phyloP scores from a whole-genome alignment of 495 filamentous ascomycete species.

The Aspergillus ostianus region DNA sequence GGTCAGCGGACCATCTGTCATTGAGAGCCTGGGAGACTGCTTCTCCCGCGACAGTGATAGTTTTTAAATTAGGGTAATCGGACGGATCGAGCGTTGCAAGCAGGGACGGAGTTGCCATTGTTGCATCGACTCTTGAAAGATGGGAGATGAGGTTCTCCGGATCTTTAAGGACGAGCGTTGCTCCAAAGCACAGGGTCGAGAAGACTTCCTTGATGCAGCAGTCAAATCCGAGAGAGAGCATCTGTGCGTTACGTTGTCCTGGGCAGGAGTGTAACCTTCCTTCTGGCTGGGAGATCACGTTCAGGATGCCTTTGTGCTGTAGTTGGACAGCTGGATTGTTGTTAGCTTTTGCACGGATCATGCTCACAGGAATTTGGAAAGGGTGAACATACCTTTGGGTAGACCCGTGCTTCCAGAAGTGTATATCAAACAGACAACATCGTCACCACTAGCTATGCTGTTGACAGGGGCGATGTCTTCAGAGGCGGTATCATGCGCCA shows the following conservation, averaged over 20 bases:
- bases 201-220: background rate
- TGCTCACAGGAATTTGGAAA: background rate
- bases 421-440: background rate
- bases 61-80: background rate
- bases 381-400: background rate
- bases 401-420: background rate
- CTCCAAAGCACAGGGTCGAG: background rate
- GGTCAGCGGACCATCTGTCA: background rate
- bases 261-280: background rate
- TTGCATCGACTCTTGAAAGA: background rate
- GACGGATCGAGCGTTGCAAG: background rate
- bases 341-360: background rate
- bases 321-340: background rate
- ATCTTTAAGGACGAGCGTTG: background rate
- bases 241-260: background rate
- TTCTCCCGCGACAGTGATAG: background rate
- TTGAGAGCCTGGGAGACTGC: background rate
- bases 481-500: background rate
- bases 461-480: background rate
- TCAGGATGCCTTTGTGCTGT: background rate
- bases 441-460: background rate
- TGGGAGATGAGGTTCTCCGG: background rate
- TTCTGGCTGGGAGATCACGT: background rate
- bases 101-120: background rate
- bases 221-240: background rate